phyloP scores from a whole-genome alignment of 2,329 filamentous ascomycete species.

The Penicillium crustosum region DNA sequence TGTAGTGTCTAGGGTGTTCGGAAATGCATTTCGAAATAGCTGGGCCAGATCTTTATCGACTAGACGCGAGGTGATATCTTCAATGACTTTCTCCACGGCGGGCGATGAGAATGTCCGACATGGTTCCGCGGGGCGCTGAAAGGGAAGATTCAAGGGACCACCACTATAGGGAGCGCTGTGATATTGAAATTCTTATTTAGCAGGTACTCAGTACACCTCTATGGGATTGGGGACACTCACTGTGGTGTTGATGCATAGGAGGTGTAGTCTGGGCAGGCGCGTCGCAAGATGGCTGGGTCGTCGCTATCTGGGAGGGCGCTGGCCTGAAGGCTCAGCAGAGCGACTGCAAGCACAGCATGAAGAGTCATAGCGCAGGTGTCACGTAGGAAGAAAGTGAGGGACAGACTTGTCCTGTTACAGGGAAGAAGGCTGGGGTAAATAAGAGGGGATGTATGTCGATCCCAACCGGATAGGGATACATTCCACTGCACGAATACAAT shows the following conservation, averaged over 20 bases:
- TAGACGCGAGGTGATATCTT: conserved; percentile 75
- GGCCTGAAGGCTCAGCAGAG: conserved; percentile 18
- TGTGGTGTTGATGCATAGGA: conserved; percentile 61
- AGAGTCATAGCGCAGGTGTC: conserved; percentile 12
- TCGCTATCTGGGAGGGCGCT: conserved; percentile 23
- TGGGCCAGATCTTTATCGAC: conserved; percentile 83
- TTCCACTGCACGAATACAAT: conserved; percentile 12
- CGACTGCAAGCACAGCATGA: conserved; percentile 12
- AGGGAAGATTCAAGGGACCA: conserved; percentile 77
- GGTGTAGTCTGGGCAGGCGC: conserved; percentile 66
- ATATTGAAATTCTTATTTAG: not conserved
- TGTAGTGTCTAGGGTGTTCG: conserved; percentile 86
- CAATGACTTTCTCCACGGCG: conserved; percentile 83
- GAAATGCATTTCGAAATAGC: conserved; percentile 93
- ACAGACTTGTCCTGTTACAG: not conserved
- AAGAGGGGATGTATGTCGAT: conserved; percentile 23
- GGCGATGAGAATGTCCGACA: conserved; percentile 90
- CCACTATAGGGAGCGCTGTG: conserved; percentile 72
- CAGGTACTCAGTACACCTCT: not conserved
- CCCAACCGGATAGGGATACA: conserved; percentile 20
- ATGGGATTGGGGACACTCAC: conserved; percentile 43
- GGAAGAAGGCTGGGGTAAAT: conserved; percentile 15
- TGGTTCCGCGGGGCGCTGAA: conserved; percentile 73
- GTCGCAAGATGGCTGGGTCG: conserved; percentile 31
- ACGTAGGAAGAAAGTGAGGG: not conserved